Evolutionary conservation across 1,284 basidiomycete genomes (phyloP), one percentile per base, ranked within the genome.

Genomic region (Tilletia walkeri): DNA sequence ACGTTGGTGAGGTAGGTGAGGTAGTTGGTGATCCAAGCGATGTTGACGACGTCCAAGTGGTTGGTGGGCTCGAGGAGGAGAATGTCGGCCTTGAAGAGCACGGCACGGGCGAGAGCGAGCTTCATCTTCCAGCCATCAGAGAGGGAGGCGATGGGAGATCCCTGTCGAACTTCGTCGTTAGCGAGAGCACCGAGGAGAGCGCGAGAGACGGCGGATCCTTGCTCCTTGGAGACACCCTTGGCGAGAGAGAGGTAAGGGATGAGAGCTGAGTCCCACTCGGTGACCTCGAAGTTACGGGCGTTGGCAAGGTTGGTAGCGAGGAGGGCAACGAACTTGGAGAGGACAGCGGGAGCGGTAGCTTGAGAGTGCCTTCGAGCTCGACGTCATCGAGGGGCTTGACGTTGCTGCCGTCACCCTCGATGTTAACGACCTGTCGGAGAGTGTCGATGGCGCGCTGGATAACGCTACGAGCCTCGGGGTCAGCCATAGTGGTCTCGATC

Each of bases 81-180:
- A 72, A 83, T 83, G 76, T 83, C 82, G 72, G 82, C 82, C 79
- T 82, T 82, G 82, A 81, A 83, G 66, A 83, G 76, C 67, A 83
- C 78, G 70, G 82, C 82, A 75, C 82, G 82, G 48, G 82, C 82
- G 38, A 83, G 78, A 71, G 82, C 82, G 72, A 83, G 78, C 81
- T 83, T 83, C 82, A 83, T 83, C 80, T 83, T 83, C 82, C 82
- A 83, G 73, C 82, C 82, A 81, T 81, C 81, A 34, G 82, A 83
- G 69, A 83, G 77, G 71, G 79, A 78, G 68, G 81, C 80, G 72
- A 83, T 82, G 73, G 82, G 81, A 61, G 76, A 76, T 63, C 73
- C 75, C 75, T 82, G 82, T 67, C 80, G 80, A 34, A 67, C 71
- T 30, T 80, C 80, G 75, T 82, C 81, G 76, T 79, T 79, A 73